Conservation (phyloP, 2,329 filamentous ascomycete species). For the Xylariaceae sp. region DNA sequence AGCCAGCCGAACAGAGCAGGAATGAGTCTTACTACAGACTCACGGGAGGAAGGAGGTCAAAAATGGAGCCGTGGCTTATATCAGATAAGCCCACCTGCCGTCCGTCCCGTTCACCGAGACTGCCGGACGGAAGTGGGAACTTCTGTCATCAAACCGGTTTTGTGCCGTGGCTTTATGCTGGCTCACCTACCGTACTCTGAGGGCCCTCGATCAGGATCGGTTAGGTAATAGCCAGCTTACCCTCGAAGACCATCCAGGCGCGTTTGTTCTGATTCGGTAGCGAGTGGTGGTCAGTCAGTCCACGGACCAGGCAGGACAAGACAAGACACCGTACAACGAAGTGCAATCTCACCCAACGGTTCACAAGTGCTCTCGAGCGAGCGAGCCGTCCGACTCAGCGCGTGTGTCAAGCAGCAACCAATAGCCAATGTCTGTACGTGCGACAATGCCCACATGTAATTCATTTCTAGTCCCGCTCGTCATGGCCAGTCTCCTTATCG, state of each 20-base stretch:
- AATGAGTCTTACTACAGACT: background rate
- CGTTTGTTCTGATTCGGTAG: background rate
- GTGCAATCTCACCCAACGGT: background rate
- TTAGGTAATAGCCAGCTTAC: too few relatives aligned
- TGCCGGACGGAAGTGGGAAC: background rate
- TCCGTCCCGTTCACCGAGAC: background rate
- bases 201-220: too few relatives aligned
- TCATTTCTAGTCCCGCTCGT: too few relatives aligned
- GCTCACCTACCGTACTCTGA: too few relatives aligned
- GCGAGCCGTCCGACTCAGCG: background rate
- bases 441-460: background rate
- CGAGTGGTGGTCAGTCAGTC: background rate
- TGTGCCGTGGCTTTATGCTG: too few relatives aligned
- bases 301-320: background rate
- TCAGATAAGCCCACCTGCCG: background rate
- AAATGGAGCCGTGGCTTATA: constrained; percentile 13
- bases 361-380: background rate
- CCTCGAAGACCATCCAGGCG: too few relatives aligned
- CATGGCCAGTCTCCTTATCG: background rate
- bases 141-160: too few relatives aligned
- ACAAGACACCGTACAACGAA: too few relatives aligned
- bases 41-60: constrained; percentile 6
- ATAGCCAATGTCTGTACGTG: background rate
- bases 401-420: background rate
- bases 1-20: background rate